Base-by-base conservation (phyloP, 345 rosid genomes). In the Brassica cretica region DNA sequence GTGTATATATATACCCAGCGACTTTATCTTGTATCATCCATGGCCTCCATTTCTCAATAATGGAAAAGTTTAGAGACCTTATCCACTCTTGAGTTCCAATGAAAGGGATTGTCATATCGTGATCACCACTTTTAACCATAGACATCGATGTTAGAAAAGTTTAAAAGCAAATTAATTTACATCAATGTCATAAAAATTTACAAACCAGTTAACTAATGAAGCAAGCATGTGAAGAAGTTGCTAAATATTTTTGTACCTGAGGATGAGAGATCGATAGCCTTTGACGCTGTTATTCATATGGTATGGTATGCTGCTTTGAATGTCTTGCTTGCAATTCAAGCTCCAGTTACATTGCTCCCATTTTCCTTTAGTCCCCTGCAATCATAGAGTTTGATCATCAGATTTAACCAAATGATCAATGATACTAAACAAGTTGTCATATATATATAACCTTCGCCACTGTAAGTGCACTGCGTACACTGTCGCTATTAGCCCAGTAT, bases 51-150 rank as follows among this genome's bases (percentile, higher is more conserved):
- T 91, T 86, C 1, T 89, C 88, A 8, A 66, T 2, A 8, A 87
- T 84, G 44, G 90, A 71, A 76, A 82, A 84, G 83, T 86, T 88
- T 4, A 89, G 84, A 10, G 85, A 77, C 66, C 86, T 72, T 68
- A 88, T 88, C 92, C 96, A 89, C 0, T 78, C 88, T 83, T 87
- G 87, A 37, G 96, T 89, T 46, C 83, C 86, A 76, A 81, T 1
- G 72, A 75, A 88, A 5, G 96, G 89, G 24, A 88, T n/a, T 0
- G 24, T 0, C 84, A 88, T 18, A 71, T 91, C 96, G 64, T 85
- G 96, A 75, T 91, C 96, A 2, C 96, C 91, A 5, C 96, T 90
- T 79, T 79, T 60, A 16, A 12, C 60, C 60, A 53, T 16, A 16
- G 18, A 53, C 3, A 53, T 53, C 2, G 14, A 12, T 46, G 53